Percentiles rank a stretch among this genome's conserved stretches.
phyloP scores from a whole-genome alignment of 306 rosid genomes.

The Oxytropis ochrocephala region DNA sequence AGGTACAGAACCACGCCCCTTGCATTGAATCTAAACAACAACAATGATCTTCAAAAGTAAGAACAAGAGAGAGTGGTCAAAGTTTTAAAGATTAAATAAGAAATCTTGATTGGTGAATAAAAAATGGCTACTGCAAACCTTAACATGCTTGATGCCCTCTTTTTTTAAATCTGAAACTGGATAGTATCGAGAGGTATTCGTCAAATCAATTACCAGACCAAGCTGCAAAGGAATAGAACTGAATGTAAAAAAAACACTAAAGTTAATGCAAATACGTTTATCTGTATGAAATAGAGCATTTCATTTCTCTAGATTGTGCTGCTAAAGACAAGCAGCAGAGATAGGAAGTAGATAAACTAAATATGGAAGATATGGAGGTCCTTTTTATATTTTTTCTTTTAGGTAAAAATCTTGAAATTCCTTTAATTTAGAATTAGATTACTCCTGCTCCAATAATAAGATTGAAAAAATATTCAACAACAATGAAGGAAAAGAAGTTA shows the following conservation, averaged over 20 bases:
- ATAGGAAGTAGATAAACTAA: background rate
- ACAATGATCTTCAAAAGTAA: conserved; percentile 22
- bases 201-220: conserved; percentile 96
- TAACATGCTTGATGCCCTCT: conserved; percentile 94
- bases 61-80: background rate
- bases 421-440: background rate
- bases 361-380: background rate
- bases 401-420: background rate
- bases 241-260: conserved; percentile 12
- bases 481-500: background rate
- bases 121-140: conserved; percentile 44
- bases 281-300: background rate
- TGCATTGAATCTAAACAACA: conserved; percentile 82
- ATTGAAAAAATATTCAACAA: background rate
- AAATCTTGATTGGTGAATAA: conserved; percentile 6
- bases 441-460: conserved; percentile 1
- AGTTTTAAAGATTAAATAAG: conserved; percentile 5
- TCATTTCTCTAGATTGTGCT: background rate
- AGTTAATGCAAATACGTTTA: background rate
- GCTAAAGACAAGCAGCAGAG: background rate
- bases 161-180: conserved; percentile 71
- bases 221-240: conserved; percentile 61
- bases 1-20: conserved; percentile 91
- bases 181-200: conserved; percentile 89
- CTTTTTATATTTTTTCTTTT: background rate